Conservation (phyloP, 2,329 filamentous ascomycete species). For the Pestalotiopsis sp. region DNA sequence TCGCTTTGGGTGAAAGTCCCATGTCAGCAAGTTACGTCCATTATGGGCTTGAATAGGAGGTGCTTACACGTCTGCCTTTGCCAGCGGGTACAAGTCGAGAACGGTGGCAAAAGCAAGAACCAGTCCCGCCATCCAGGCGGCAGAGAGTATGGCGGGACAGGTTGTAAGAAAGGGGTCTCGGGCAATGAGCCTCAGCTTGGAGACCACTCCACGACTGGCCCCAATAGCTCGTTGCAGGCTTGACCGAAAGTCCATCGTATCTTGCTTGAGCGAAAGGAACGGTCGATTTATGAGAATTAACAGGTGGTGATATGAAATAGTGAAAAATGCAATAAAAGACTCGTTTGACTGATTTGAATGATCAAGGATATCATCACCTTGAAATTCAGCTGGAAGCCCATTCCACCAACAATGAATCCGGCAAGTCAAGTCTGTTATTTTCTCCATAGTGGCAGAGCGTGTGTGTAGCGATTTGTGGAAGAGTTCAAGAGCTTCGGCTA, state of each 20-base stretch:
- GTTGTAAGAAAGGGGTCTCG: constrained; percentile 1
- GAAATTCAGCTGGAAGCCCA: constrained; percentile 11
- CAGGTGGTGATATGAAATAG: constrained; percentile 11
- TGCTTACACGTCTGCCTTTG: constrained; percentile 9
- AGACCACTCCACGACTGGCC: constrained; percentile 9
- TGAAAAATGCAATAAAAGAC: constrained; percentile 11
- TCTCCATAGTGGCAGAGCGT: constrained; percentile 11
- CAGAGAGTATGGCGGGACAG: constrained; percentile 13
- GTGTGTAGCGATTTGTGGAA: constrained; percentile 14
- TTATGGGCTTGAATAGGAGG: background rate
- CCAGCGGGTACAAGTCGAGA: constrained; percentile 11
- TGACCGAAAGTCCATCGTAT: constrained; percentile 12
- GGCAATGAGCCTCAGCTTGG: background rate
- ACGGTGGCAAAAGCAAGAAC: constrained; percentile 12
- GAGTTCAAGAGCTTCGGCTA: constrained; percentile 13
- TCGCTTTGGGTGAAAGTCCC: background rate
- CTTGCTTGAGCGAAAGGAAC: constrained; percentile 10
- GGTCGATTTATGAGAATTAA: constrained; percentile 15
- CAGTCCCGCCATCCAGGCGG: constrained; percentile 13
- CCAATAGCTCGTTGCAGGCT: constrained; percentile 13
- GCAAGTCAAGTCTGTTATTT: constrained; percentile 13
- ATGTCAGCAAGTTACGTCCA: background rate
- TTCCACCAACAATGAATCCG: constrained; percentile 16
- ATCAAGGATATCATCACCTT: constrained; percentile 4
- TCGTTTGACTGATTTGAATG: background rate